Base-by-base conservation (phyloP, 139 green algal genomes). In the Micractinium sp. region DNA sequence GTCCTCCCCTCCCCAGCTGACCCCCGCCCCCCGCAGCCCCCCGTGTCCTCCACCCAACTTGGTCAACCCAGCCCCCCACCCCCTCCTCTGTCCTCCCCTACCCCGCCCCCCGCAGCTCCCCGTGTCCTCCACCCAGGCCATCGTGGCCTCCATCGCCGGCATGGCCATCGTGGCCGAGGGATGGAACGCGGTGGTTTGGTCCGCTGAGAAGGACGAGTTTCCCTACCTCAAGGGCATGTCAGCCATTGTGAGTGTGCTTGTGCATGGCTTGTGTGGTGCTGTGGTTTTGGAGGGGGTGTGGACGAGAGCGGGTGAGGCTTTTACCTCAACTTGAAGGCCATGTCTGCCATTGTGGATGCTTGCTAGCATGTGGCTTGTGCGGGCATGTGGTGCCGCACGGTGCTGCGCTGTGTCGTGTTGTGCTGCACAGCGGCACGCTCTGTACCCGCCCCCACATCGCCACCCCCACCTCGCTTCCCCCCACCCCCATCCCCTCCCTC, bases 271-370 rank as follows among this genome's bases (percentile, higher is more conserved):
- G 47, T 9, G 47, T 56, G 47, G 47, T 56, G 47, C 47, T 56
- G 47, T 56, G n/a, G n/a, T 56, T 5, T 56, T 56, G 47, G 47
- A 56, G 47, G 47, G 47, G 7, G 47, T n/a, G n/a, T n/a, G n/a
- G n/a, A n/a, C n/a, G n/a, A n/a, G n/a, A n/a, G n/a, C n/a, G n/a
- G n/a, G n/a, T n/a, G n/a, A n/a, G n/a, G n/a, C n/a, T n/a, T 94
- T 93, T 77, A 88, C 91, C 33, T 94, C n/a, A n/a, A 90, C 89
- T 76, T 92, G 20, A 80, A 80, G 33, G 93, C 90, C 67, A 77
- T 93, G 18, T 27, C 74, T 7, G 29, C 74, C 29, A 91, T 95
- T 56, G 89, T 95, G 53, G 78, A 19, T 87, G 35, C n/a, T n/a
- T 9, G 7, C 9, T 5, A 16, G 47, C 47, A 56, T 9, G 9